Evolutionary conservation across 768 basidiomycete genomes (phyloP).

Genomic region (Cystobasidium onofrii): DNA sequence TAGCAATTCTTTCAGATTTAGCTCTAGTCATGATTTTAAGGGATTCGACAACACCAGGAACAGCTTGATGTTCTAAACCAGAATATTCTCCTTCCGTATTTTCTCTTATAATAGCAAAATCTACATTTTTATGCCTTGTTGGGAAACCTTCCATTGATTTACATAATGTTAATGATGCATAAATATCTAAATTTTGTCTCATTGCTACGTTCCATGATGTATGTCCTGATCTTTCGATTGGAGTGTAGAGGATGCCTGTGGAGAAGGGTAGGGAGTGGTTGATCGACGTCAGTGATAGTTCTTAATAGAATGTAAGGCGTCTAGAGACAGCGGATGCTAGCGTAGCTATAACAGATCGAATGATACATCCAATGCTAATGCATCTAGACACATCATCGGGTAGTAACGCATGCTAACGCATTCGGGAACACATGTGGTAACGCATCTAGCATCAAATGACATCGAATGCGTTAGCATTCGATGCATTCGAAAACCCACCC

Average conservation of each 20-base stretch:
- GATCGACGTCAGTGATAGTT: not conserved
- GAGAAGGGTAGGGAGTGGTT: not conserved
- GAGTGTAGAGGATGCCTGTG: conserved; percentile 96
- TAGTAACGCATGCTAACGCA: no score
- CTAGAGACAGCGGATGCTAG: no score
- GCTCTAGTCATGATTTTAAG: conserved; percentile 92
- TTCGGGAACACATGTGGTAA: no score
- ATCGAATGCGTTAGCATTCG: no score
- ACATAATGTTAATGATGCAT: conserved; percentile 95
- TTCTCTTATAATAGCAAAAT: conserved; percentile 98
- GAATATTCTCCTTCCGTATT: conserved; percentile 99
- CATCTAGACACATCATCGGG: no score
- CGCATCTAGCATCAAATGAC: no score
- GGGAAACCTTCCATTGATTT: conserved; percentile 94
- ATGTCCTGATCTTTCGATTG: conserved; percentile 89
- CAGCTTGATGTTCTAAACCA: conserved; percentile 85
- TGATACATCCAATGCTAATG: no score
- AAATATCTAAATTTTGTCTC: conserved; percentile 98
- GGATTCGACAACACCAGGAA: conserved; percentile 95
- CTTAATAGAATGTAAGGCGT: no score
- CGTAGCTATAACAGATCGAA: no score
- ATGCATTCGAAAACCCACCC: no score
- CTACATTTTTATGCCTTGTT: conserved; percentile 90
- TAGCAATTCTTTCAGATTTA: conserved; percentile 90
- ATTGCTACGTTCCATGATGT: conserved; percentile 99